phyloP scores from a whole-genome alignment of 2,329 filamentous ascomycete species.

The Alternaria novae-zelandiae region DNA sequence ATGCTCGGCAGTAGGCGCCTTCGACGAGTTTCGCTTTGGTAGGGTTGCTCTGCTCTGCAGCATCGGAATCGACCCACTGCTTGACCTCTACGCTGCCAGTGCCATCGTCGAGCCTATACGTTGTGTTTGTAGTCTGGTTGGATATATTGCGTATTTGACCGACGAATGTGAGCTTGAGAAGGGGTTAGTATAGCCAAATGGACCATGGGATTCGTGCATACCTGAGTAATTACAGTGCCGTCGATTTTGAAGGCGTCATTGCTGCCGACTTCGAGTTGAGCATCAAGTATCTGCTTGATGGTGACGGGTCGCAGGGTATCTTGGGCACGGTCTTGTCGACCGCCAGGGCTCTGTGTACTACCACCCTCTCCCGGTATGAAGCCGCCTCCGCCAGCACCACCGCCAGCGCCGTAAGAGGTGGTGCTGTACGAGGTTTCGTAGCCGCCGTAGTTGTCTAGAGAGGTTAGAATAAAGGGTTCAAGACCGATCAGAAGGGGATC shows the following conservation, averaged over 20 bases:
- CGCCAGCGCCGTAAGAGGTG: slow-evolving; percentile 63
- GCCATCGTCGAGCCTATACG: slow-evolving; percentile 92
- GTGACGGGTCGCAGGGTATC: slow-evolving; percentile 92
- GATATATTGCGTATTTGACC: slow-evolving; percentile 89
- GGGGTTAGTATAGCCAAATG: slow-evolving; percentile 11
- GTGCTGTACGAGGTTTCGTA: slow-evolving; percentile 55
- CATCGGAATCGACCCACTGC: slow-evolving; percentile 76
- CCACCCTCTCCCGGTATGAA: slow-evolving; percentile 63
- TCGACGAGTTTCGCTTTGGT: slow-evolving; percentile 65
- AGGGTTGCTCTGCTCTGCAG: slow-evolving; percentile 54
- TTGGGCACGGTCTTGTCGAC: slow-evolving; percentile 66
- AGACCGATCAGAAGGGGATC: neutral
- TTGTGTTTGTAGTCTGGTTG: slow-evolving; percentile 87
- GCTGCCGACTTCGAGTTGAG: slow-evolving; percentile 65
- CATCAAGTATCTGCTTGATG: slow-evolving; percentile 90
- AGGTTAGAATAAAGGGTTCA: slow-evolving; percentile 11
- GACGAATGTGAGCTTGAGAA: slow-evolving; percentile 76
- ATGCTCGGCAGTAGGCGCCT: slow-evolving; percentile 84
- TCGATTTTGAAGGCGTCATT: slow-evolving; percentile 78
- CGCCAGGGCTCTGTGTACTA: slow-evolving; percentile 54
- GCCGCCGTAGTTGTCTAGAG: slow-evolving; percentile 36
- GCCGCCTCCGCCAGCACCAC: slow-evolving; percentile 63
- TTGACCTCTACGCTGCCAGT: slow-evolving; percentile 92
- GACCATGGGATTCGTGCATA: slow-evolving; percentile 28
- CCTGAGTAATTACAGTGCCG: slow-evolving; percentile 70